Evolutionary conservation across 306 rosid species (phyloP), one percentile per base, ranked within the genome.

Genomic region (Glycyrrhiza uralensis): DNA sequence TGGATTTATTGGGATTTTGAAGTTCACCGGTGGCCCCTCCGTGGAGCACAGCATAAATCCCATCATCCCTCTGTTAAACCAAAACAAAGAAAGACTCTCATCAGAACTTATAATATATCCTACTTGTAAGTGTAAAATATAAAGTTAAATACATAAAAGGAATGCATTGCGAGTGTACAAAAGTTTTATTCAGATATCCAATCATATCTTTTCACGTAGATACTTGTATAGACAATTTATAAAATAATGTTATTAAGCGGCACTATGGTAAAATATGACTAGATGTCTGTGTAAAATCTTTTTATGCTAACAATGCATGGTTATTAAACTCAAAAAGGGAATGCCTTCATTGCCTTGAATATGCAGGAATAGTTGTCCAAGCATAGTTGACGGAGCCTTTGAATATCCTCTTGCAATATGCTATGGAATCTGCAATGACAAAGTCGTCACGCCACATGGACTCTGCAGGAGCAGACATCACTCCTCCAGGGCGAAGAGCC

Each of bases 21-120:
- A 77, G 65, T 82, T 59, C 11, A 80, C 80, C 15, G 29, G 47
- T 1, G 72, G 78, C 1, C 78, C 78, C 68, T 71, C 73, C 4
- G 77, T 78, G 11, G 82, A 78, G 68, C 78, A 78, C 20, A 78
- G 82, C 74, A 78, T 78, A 68, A 78, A 78, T 18, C 78, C 78
- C 0, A 62, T 61, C 74, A 52, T 60, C 11, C 78, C 82, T 52
- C 78, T 71, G 74, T 13, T 32, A 32, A 54, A 36, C 23, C 52
- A 29, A 62, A 51, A 41, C 17, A 61, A 67, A 20, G 0, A 65
- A 57, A 45, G 5, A 54, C 1, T 66, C 28, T n/a, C n/a, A n/a
- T n/a, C n/a, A n/a, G n/a, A n/a, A n/a, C n/a, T n/a, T n/a, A n/a
- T n/a, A n/a, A n/a, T n/a, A n/a, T n/a, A n/a, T n/a, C n/a, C n/a